These are phyloP conservation scores for Apiotrichum siamense DNA, from an alignment of 1,284 basidiomycete species.

Conservation along the genomic window DNA sequence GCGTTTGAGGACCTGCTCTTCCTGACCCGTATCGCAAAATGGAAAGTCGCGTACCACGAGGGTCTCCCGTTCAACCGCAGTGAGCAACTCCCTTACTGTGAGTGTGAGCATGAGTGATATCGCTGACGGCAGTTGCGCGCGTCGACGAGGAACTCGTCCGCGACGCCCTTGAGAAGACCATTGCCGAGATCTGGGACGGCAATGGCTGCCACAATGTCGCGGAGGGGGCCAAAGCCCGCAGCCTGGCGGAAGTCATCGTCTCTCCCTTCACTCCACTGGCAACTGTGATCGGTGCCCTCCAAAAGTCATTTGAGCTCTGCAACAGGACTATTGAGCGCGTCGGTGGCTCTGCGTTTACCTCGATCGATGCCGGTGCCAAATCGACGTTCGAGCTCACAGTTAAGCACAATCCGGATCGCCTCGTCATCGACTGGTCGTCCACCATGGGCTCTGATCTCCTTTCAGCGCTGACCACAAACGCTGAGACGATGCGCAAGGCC, in stretches of 20 bases:
- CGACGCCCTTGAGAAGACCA: not conserved
- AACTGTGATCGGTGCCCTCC: not conserved
- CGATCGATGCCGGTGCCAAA: not conserved
- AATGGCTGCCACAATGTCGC: not conserved
- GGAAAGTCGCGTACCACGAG: not conserved
- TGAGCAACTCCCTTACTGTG: not conserved
- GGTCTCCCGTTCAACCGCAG: not conserved
- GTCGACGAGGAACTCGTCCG: not conserved
- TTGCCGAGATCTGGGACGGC: not conserved
- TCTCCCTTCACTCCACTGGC: not conserved
- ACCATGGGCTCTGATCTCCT: not conserved
- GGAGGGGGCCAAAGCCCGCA: not conserved
- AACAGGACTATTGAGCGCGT: not conserved
- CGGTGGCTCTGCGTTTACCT: not conserved
- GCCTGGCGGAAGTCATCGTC: not conserved
- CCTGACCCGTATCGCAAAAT: not conserved
- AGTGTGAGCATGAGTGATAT: not conserved
- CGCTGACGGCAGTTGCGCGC: not conserved
- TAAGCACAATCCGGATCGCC: not conserved
- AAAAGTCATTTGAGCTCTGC: not conserved
- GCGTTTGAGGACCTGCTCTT: not conserved
- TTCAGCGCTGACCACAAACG: not conserved
- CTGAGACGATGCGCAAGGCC: not conserved
- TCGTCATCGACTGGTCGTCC: not conserved
- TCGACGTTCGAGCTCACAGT: not conserved